Conservation (phyloP, 2,329 filamentous ascomycete species). For the Fusarium anthophilum region DNA sequence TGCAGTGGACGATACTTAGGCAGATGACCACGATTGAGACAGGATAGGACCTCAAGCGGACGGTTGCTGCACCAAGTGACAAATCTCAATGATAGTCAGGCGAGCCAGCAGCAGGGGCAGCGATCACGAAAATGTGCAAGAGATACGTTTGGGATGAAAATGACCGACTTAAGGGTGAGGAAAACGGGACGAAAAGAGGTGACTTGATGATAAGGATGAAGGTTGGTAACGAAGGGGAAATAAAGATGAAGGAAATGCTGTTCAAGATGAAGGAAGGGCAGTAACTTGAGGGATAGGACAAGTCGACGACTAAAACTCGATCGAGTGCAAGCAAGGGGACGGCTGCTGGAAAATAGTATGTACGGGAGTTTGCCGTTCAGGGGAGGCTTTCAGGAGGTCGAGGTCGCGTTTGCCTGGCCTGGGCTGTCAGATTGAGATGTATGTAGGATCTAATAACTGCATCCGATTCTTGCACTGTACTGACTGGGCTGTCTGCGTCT, state of each 20-base stretch:
- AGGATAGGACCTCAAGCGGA: slow-evolving; percentile 26
- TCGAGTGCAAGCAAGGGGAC: slow-evolving; percentile 20
- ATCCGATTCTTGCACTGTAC: background rate
- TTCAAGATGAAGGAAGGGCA: slow-evolving; percentile 25
- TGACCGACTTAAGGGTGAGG: slow-evolving; percentile 39
- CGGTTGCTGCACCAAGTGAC: slow-evolving; percentile 28
- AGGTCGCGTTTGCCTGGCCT: slow-evolving; percentile 20
- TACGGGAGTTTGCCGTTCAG: slow-evolving; percentile 25
- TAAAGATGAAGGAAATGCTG: slow-evolving; percentile 4
- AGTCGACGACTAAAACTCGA: slow-evolving; percentile 31
- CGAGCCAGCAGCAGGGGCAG: slow-evolving; percentile 24
- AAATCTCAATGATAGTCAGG: slow-evolving; percentile 32
- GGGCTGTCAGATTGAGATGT: slow-evolving; percentile 18
- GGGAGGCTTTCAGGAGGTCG: slow-evolving; percentile 33
- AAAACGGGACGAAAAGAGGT: background rate
- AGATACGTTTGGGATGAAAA: slow-evolving; percentile 12
- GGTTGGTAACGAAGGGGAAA: slow-evolving; percentile 12
- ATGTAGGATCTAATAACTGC: background rate
- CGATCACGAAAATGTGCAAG: slow-evolving; percentile 7
- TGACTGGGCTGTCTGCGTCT: background rate
- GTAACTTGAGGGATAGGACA: slow-evolving; percentile 23
- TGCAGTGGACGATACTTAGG: slow-evolving; percentile 1
- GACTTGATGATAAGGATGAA: slow-evolving; percentile 6
- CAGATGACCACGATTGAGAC: slow-evolving; percentile 39
- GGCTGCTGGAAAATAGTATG: slow-evolving; percentile 37